A percentile compares a stretch with the other conserved stretches of the same genome.
Conservation (phyloP, 2,329 filamentous ascomycete genomes). For the Fusarium tanahbumbuense region DNA sequence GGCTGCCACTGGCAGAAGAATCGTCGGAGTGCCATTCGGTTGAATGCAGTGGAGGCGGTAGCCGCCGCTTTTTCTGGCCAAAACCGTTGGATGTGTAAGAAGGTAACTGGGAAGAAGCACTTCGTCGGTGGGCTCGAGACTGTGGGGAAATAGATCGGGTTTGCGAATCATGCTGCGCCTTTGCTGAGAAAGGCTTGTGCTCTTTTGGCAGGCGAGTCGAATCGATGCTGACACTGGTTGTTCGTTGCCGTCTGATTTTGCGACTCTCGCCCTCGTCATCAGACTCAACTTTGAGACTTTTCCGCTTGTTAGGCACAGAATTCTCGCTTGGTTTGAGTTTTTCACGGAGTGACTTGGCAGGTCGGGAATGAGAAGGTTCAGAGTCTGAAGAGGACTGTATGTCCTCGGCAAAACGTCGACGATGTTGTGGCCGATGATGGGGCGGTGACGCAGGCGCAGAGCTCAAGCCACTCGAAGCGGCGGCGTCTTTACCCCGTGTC, state of each 20-base stretch:
- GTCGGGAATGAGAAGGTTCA: constrained; percentile 58
- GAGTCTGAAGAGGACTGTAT: constrained; percentile 66
- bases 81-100: constrained; percentile 66
- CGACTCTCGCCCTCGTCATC: constrained; percentile 68
- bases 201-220: constrained; percentile 49
- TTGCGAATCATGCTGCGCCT: constrained; percentile 49
- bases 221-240: constrained; percentile 58
- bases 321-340: constrained; percentile 62
- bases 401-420: constrained; percentile 51
- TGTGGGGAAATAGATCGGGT: constrained; percentile 70
- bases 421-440: constrained; percentile 49
- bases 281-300: constrained; percentile 64
- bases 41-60: constrained; percentile 70
- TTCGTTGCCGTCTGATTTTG: constrained; percentile 66
- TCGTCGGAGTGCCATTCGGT: constrained; percentile 76
- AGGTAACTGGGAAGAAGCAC: constrained; percentile 71
- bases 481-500: constrained; percentile 58
- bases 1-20: constrained; percentile 70
- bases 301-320: constrained; percentile 63
- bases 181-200: constrained; percentile 49
- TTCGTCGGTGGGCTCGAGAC: constrained; percentile 69
- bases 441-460: constrained; percentile 69
- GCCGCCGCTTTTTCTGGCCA: constrained; percentile 69
- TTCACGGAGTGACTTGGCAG: constrained; percentile 60
- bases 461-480: constrained; percentile 65